These are phyloP conservation scores for Phoenix roebelenii DNA, from an alignment of 176 grass and related monocot genomes.

Conservation along the genomic window DNA sequence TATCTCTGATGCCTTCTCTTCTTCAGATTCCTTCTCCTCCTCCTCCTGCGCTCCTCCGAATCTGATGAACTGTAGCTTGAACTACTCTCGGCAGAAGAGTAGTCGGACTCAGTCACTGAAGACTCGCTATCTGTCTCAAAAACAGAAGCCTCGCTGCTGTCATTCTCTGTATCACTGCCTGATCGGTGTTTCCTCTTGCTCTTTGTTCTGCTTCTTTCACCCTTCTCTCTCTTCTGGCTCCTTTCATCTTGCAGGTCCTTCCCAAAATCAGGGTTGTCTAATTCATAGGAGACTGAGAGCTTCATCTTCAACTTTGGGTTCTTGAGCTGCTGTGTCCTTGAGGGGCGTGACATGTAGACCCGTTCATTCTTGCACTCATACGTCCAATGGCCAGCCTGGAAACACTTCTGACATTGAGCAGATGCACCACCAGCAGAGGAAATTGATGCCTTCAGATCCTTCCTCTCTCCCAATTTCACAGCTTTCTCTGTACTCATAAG, in stretches of 20 bases:
- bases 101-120: slow-evolving; percentile 30
- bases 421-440: slow-evolving; percentile 23
- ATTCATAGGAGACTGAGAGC: slow-evolving; percentile 31
- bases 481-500: slow-evolving; percentile 76
- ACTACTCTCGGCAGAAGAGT: slow-evolving; percentile 53
- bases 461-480: slow-evolving; percentile 57
- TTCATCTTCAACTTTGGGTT: slow-evolving; percentile 54
- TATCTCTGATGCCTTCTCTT: slow-evolving; percentile 30
- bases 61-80: slow-evolving; percentile 54
- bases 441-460: slow-evolving; percentile 36
- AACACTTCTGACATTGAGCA: slow-evolving; percentile 69
- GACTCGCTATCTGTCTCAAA: slow-evolving; percentile 54
- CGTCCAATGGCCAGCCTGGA: slow-evolving; percentile 67
- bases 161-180: slow-evolving; percentile 33
- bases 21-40: slow-evolving; percentile 40
- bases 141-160: slow-evolving; percentile 45
- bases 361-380: slow-evolving; percentile 77
- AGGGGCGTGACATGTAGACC: slow-evolving; percentile 50
- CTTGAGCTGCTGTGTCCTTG: slow-evolving; percentile 55
- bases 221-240: slow-evolving; percentile 25
- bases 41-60: slow-evolving; percentile 41
- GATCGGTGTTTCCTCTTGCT: slow-evolving; percentile 52
- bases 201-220: slow-evolving; percentile 31
- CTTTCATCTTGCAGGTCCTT: slow-evolving; percentile 36
- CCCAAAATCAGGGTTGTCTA: slow-evolving; percentile 55